A percentile compares a stretch with the other conserved stretches of the same genome.
phyloP scores from a whole-genome alignment of 2,329 filamentous ascomycete species.

The Plectosphaerella plurivora region DNA sequence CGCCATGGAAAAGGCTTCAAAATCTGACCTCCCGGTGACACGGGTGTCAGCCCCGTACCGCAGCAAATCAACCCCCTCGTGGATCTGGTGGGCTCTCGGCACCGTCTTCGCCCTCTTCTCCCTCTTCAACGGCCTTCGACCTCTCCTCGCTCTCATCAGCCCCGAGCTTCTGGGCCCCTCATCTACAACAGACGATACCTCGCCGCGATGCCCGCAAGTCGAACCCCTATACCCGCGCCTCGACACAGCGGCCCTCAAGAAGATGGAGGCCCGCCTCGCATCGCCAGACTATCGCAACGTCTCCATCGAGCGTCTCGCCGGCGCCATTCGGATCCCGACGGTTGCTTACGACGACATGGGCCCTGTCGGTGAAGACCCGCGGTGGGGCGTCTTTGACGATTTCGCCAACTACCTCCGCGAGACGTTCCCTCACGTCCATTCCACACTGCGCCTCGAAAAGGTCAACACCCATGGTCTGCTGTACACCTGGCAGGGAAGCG shows the following conservation, averaged over 20 bases:
- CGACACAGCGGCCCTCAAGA: slow-evolving; percentile 17
- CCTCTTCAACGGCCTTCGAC: not conserved
- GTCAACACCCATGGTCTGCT: slow-evolving; percentile 56
- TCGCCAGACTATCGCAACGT: slow-evolving; percentile 26
- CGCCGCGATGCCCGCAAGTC: slow-evolving; percentile 25
- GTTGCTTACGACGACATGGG: slow-evolving; percentile 52
- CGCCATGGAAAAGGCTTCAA: not conserved
- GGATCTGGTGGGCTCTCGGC: not conserved
- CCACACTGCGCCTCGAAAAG: slow-evolving; percentile 42
- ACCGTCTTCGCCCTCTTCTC: not conserved
- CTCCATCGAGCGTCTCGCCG: slow-evolving; percentile 29
- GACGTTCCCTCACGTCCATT: slow-evolving; percentile 48
- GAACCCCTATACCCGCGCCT: slow-evolving; percentile 23
- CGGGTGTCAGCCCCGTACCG: not conserved
- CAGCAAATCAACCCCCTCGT: not conserved
- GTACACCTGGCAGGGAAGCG: slow-evolving; percentile 51
- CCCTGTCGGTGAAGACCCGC: slow-evolving; percentile 46
- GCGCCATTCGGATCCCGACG: slow-evolving; percentile 49
- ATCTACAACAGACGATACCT: not conserved
- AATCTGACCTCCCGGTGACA: not conserved
- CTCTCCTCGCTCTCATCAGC: not conserved
- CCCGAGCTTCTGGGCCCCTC: not conserved
- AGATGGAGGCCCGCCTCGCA: slow-evolving; percentile 25
- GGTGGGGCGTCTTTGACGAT: slow-evolving; percentile 54
- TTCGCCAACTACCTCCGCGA: slow-evolving; percentile 45